Conservation (phyloP, 2,329 filamentous ascomycete genomes). For the Sporothrix humicola region DNA sequence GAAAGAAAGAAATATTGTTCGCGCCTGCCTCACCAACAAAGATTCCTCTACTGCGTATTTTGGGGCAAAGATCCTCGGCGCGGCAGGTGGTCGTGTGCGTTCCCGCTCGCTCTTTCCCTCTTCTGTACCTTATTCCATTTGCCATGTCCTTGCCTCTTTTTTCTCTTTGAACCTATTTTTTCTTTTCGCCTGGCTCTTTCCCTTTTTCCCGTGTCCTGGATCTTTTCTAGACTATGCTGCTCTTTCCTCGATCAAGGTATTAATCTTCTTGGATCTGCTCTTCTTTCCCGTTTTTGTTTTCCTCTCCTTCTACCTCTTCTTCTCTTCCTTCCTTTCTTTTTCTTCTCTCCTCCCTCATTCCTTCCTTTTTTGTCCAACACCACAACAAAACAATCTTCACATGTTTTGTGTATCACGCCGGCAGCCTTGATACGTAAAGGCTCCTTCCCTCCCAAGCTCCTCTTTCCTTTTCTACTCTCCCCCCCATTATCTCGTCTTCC, state of each 20-base stretch:
- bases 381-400: conserved; percentile 1
- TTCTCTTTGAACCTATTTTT: not conserved
- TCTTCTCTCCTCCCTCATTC: not conserved
- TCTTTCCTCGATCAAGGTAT: conserved; percentile 11
- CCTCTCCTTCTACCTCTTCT: not conserved
- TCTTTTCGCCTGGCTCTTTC: not conserved
- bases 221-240: not conserved
- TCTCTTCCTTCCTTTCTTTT: not conserved
- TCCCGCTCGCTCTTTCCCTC: conserved; percentile 16
- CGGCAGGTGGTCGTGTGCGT: conserved; percentile 24
- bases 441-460: not conserved
- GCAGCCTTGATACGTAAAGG: not conserved
- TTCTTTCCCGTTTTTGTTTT: conserved; percentile 18
- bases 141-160: not conserved
- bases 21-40: not conserved
- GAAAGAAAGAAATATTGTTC: conserved; percentile 5
- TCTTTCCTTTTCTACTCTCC: not conserved
- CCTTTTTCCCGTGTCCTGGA: not conserved
- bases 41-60: not conserved
- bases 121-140: conserved; percentile 4
- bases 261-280: conserved; percentile 23
- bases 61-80: conserved; percentile 21
- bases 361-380: conserved; percentile 8
- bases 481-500: not conserved
- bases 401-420: not conserved